Evolutionary conservation across 1,284 basidiomycete species (phyloP).

Genomic region (Blastosporella zonata): DNA sequence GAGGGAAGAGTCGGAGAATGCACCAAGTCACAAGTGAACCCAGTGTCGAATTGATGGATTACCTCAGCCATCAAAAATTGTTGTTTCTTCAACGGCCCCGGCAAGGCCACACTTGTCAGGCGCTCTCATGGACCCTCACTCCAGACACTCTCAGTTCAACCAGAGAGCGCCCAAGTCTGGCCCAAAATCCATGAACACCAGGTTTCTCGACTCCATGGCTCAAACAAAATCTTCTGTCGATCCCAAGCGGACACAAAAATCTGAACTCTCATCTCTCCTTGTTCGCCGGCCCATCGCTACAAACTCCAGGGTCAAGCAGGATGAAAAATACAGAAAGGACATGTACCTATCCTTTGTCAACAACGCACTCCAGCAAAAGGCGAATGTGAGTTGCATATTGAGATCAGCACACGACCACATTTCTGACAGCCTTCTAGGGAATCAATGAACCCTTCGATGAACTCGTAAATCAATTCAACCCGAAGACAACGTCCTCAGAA

Average conservation of each 20-base stretch:
- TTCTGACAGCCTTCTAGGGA: conserved; percentile 42
- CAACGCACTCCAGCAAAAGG: conserved; percentile 77
- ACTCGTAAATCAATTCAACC: conserved; percentile 70
- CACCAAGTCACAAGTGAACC: conserved; percentile 5
- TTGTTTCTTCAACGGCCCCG: conserved; percentile 6
- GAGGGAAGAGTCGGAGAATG: conserved; percentile 14
- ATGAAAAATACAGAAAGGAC: conserved; percentile 71
- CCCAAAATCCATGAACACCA: conserved; percentile 42
- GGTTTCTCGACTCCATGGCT: conserved; percentile 42
- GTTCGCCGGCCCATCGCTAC: conserved; percentile 64
- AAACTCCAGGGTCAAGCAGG: conserved; percentile 73
- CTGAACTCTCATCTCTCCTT: conserved; percentile 31
- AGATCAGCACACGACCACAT: conserved; percentile 13
- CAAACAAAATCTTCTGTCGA: conserved; percentile 40
- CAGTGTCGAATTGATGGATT: conserved; percentile 13
- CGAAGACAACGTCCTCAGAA: conserved; percentile 36
- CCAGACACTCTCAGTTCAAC: conserved; percentile 69
- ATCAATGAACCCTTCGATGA: conserved; percentile 64
- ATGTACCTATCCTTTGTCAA: conserved; percentile 85
- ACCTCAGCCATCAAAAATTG: conserved; percentile 23
- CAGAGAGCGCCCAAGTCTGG: conserved; percentile 64
- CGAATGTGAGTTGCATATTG: conserved; percentile 43
- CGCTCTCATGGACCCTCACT: conserved; percentile 70
- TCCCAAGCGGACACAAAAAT: conserved; percentile 36
- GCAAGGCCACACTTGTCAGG: background rate